A percentile compares a stretch with the other conserved stretches of the same genome.
Evolutionary conservation across 2,329 filamentous ascomycete species (phyloP).

Genomic region (Hymenoscyphus scutula): DNA sequence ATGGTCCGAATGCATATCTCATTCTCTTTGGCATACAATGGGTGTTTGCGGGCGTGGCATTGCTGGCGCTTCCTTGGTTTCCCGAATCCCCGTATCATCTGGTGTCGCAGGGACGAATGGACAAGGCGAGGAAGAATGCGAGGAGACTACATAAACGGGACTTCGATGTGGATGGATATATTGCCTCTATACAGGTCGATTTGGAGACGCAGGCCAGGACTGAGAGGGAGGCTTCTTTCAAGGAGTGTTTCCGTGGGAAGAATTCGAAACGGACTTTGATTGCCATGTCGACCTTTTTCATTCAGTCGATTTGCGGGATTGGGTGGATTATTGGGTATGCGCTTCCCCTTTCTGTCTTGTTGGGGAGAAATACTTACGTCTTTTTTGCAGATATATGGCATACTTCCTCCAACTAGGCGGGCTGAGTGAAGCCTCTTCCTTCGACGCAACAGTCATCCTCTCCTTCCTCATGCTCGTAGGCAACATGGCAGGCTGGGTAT

Average conservation of each 20-base stretch:
- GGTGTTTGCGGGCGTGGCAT: slow-evolving; percentile 47
- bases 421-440: slow-evolving; percentile 26
- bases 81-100: slow-evolving; percentile 50
- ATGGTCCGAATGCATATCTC: slow-evolving; percentile 39
- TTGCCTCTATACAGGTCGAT: neutral
- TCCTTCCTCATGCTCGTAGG: slow-evolving; percentile 35
- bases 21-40: slow-evolving; percentile 48
- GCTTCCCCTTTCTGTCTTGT: neutral
- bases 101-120: slow-evolving; percentile 31
- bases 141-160: slow-evolving; percentile 12
- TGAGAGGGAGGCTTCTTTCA: slow-evolving; percentile 12
- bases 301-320: slow-evolving; percentile 35
- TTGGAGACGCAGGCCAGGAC: neutral
- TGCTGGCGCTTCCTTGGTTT: slow-evolving; percentile 43
- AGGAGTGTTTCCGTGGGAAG: slow-evolving; percentile 25
- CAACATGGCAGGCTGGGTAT: slow-evolving; percentile 36
- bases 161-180: slow-evolving; percentile 9
- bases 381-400: slow-evolving; percentile 20
- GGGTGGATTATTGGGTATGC: slow-evolving; percentile 36
- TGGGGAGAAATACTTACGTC: slow-evolving; percentile 2
- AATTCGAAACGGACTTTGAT: slow-evolving; percentile 29
- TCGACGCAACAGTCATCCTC: slow-evolving; percentile 32
- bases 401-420: slow-evolving; percentile 36
- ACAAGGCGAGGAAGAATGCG: slow-evolving; percentile 20
- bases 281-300: slow-evolving; percentile 35